phyloP scores from a whole-genome alignment of 768 basidiomycete species.

The Leccinum variicolor region DNA sequence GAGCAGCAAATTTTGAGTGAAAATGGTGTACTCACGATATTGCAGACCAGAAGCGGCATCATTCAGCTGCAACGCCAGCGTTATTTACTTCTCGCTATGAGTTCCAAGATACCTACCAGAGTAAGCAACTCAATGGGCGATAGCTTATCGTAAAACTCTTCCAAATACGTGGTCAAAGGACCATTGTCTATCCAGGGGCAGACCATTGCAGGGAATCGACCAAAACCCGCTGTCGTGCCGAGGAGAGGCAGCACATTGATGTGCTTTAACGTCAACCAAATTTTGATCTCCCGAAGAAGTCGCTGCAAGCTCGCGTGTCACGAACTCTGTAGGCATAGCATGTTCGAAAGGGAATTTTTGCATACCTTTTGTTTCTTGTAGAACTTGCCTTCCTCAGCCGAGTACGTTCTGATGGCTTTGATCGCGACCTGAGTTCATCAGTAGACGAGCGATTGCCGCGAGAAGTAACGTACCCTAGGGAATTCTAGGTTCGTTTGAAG shows the following conservation, averaged over 20 bases:
- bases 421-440: constrained; percentile 11
- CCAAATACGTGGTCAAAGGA: constrained; percentile 18
- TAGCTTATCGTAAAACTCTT: constrained; percentile 9
- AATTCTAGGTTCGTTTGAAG: constrained; percentile 6
- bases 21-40: constrained; percentile 9
- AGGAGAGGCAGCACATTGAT: constrained; percentile 19
- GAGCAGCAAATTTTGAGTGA: not conserved
- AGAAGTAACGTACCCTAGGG: not conserved
- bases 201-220: constrained; percentile 27
- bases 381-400: constrained; percentile 6
- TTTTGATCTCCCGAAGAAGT: constrained; percentile 26
- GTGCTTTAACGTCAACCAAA: constrained; percentile 26
- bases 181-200: constrained; percentile 30
- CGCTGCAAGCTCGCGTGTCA: constrained; percentile 10
- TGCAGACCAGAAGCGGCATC: constrained; percentile 20
- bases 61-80: constrained; percentile 5
- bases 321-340: not conserved
- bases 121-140: constrained; percentile 1
- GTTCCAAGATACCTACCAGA: not conserved
- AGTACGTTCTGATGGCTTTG: constrained; percentile 18
- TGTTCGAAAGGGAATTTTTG: not conserved
- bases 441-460: not conserved
- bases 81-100: not conserved
- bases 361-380: constrained; percentile 10
- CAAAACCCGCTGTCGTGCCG: constrained; percentile 22